Conservation (phyloP, 257 asterid genomes). For the Fraxinus cuspidata region DNA sequence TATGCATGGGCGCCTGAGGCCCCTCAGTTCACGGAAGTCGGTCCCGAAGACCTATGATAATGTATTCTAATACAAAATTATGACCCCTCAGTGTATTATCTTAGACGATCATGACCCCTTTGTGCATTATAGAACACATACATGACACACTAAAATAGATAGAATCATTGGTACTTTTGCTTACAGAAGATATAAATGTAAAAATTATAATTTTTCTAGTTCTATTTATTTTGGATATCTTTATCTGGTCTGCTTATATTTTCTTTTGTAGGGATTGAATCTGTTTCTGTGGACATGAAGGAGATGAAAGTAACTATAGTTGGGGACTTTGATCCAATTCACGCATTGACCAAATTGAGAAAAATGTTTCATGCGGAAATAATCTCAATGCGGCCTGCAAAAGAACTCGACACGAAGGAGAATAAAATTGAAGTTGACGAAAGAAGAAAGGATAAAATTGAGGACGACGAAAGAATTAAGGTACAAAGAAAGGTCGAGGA, state of each 20-base stretch:
- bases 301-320: neutral
- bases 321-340: neutral
- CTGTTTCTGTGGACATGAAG: neutral
- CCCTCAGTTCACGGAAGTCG: too few species aligned
- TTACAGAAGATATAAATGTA: too few species aligned
- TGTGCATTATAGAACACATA: too few species aligned
- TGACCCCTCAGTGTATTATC: too few species aligned
- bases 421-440: neutral
- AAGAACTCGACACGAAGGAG: neutral
- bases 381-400: neutral
- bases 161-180: too few species aligned
- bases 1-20: too few species aligned
- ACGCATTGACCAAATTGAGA: neutral
- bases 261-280: neutral
- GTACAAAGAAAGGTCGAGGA: neutral
- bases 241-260: neutral
- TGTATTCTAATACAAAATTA: too few species aligned
- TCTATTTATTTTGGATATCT: neutral
- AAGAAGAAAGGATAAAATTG: neutral
- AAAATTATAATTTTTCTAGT: too few species aligned
- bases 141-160: too few species aligned
- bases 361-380: neutral
- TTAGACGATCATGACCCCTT: too few species aligned
- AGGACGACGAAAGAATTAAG: neutral
- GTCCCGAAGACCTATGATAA: too few species aligned